A percentile compares a stretch with the other conserved stretches of the same genome.
phyloP scores from a whole-genome alignment of 1,284 basidiomycete genomes.

The Cerrena zonata region DNA sequence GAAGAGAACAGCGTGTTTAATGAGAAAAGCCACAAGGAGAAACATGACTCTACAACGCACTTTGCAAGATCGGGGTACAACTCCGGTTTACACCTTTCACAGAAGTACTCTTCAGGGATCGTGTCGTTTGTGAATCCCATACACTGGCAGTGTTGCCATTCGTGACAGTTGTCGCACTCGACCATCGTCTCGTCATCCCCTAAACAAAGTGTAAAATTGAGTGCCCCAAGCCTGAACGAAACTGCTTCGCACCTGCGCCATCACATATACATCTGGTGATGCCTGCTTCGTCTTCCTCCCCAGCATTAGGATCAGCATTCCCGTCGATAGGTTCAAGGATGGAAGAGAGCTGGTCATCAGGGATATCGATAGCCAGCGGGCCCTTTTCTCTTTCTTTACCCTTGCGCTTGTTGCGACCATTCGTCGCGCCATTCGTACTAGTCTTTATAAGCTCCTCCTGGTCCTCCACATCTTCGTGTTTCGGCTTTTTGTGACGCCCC shows the following conservation, averaged over 20 bases:
- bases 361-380: slow-evolving; percentile 24
- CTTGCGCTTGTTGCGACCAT: slow-evolving; percentile 49
- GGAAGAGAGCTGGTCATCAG: slow-evolving; percentile 25
- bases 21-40: slow-evolving; percentile 10
- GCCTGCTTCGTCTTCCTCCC: slow-evolving; percentile 74
- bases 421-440: slow-evolving; percentile 35
- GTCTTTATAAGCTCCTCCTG: slow-evolving; percentile 48
- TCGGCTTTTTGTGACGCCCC: slow-evolving; percentile 53
- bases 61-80: slow-evolving; percentile 74
- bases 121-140: slow-evolving; percentile 90
- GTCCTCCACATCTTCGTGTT: slow-evolving; percentile 70
- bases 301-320: slow-evolving; percentile 17
- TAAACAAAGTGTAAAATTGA: slow-evolving; percentile 10
- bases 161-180: slow-evolving; percentile 93
- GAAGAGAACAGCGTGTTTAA: slow-evolving; percentile 9
- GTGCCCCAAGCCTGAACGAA: slow-evolving; percentile 3
- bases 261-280: slow-evolving; percentile 94
- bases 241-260: slow-evolving; percentile 63
- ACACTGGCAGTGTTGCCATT: slow-evolving; percentile 97
- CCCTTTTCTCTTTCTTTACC: slow-evolving; percentile 52
- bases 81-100: slow-evolving; percentile 89
- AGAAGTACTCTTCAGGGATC: slow-evolving; percentile 82
- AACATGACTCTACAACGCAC: slow-evolving; percentile 37
- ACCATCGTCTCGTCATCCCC: slow-evolving; percentile 93
- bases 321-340: slow-evolving; percentile 28